A percentile compares a stretch with the other conserved stretches of the same genome.
Evolutionary conservation across 352 stramenopile genomes (phyloP).

Genomic region (Chrysophaeum taylorii): DNA sequence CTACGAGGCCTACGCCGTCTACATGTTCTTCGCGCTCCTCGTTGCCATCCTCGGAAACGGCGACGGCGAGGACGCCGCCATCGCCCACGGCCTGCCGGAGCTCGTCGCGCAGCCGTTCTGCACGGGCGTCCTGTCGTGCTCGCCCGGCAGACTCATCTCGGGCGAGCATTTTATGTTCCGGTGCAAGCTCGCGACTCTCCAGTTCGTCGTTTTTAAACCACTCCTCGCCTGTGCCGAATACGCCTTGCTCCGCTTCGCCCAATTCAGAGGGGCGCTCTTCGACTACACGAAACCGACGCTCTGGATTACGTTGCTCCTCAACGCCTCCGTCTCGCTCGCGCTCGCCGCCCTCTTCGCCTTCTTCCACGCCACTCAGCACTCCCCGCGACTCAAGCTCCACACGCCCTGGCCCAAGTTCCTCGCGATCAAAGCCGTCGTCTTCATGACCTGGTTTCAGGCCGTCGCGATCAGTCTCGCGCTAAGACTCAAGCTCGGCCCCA

Average conservation of each 20-base stretch:
- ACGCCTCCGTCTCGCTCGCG: conserved; percentile 55
- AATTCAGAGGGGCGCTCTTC: conserved; percentile 47
- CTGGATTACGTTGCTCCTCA: conserved; percentile 52
- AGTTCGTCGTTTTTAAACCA: conserved; percentile 64
- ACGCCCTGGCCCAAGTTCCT: conserved; percentile 63
- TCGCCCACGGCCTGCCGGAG: background rate
- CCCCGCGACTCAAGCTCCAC: conserved; percentile 46
- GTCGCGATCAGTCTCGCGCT: conserved; percentile 21
- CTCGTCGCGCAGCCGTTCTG: background rate
- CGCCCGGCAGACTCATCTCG: background rate
- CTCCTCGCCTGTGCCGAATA: conserved; percentile 43
- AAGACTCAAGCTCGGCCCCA: conserved; percentile 20
- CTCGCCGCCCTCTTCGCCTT: conserved; percentile 51
- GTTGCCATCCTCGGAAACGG: conserved; percentile 74
- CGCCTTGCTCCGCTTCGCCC: conserved; percentile 36
- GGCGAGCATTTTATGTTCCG: conserved; percentile 41
- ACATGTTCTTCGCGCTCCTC: conserved; percentile 80
- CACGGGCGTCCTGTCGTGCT: background rate
- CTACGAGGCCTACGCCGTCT: conserved; percentile 86
- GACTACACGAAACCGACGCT: conserved; percentile 38
- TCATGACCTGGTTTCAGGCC: conserved; percentile 60
- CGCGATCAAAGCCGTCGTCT: conserved; percentile 63
- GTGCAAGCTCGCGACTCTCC: conserved; percentile 61
- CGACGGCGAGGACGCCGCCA: conserved; percentile 44
- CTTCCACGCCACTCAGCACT: conserved; percentile 47